Evolutionary conservation across 1,284 basidiomycete species (phyloP).

Genomic region (Ustilago cynodontis): DNA sequence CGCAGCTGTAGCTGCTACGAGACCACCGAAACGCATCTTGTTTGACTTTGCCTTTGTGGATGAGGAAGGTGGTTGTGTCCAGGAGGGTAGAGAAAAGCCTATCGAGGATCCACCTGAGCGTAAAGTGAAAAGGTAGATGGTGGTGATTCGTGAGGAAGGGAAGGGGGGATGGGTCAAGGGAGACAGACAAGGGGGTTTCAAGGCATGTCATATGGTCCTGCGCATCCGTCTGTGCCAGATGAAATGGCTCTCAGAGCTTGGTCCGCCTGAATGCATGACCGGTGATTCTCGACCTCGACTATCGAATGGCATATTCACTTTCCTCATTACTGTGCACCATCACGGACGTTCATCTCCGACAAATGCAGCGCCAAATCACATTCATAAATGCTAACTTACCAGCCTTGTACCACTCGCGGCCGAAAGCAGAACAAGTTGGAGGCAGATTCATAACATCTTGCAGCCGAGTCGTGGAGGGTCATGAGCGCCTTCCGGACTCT

Average conservation of each 20-base stretch:
- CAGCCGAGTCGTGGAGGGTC: not conserved
- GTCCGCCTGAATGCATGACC: not conserved
- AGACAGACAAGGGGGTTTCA: not conserved
- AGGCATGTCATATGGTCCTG: not conserved
- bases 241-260: not conserved
- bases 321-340: not conserved
- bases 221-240: not conserved
- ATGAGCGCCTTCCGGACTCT: slow-evolving; percentile 3
- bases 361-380: slow-evolving; percentile 2
- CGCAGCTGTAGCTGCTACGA: slow-evolving; percentile 23
- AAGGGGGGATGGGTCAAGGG: not conserved
- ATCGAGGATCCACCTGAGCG: not conserved
- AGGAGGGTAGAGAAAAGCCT: too few species aligned
- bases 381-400: not conserved
- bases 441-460: not conserved
- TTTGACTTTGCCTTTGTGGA: not conserved
- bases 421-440: not conserved
- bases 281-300: not conserved
- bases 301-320: not conserved
- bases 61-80: too few species aligned
- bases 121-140: not conserved
- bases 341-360: not conserved
- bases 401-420: not conserved
- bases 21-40: slow-evolving; percentile 30
- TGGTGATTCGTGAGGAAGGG: not conserved